Evolutionary conservation across 2,329 filamentous ascomycete genomes (phyloP).

Genomic region (Fusarium aywerte): DNA sequence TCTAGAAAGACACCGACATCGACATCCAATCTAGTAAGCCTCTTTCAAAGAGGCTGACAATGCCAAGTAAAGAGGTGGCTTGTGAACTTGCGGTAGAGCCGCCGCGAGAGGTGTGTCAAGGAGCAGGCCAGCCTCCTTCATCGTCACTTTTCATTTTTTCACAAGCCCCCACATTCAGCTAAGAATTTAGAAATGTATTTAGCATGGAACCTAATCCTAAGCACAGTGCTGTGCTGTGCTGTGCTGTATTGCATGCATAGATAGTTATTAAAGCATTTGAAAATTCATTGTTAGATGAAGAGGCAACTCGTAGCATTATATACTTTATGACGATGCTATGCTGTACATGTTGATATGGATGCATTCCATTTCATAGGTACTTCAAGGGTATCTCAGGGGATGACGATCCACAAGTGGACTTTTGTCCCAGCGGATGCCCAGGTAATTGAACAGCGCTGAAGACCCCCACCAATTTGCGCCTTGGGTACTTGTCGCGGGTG

Average conservation of each 20-base stretch:
- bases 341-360: not conserved
- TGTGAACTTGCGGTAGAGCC: slow-evolving; percentile 11
- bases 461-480: slow-evolving; percentile 34
- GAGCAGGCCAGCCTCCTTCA: slow-evolving; percentile 8
- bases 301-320: not conserved
- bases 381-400: slow-evolving; percentile 31
- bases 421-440: slow-evolving; percentile 15
- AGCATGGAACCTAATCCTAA: slow-evolving; percentile 28
- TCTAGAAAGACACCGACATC: not conserved
- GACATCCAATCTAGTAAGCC: slow-evolving; percentile 17
- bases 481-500: slow-evolving; percentile 11
- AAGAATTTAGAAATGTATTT: slow-evolving; percentile 34
- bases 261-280: not conserved
- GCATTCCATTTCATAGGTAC: slow-evolving; percentile 5
- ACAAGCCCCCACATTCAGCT: slow-evolving; percentile 30
- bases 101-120: not conserved
- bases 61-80: slow-evolving; percentile 19
- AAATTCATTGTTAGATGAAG: slow-evolving; percentile 1
- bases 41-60: slow-evolving; percentile 11
- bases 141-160: slow-evolving; percentile 4
- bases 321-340: slow-evolving; percentile 4
- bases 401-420: slow-evolving; percentile 34
- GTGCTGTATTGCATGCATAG: not conserved
- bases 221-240: slow-evolving; percentile 9
- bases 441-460: slow-evolving; percentile 30